phyloP scores from a whole-genome alignment of 257 asterid species.

The Solanum paucissectum region DNA sequence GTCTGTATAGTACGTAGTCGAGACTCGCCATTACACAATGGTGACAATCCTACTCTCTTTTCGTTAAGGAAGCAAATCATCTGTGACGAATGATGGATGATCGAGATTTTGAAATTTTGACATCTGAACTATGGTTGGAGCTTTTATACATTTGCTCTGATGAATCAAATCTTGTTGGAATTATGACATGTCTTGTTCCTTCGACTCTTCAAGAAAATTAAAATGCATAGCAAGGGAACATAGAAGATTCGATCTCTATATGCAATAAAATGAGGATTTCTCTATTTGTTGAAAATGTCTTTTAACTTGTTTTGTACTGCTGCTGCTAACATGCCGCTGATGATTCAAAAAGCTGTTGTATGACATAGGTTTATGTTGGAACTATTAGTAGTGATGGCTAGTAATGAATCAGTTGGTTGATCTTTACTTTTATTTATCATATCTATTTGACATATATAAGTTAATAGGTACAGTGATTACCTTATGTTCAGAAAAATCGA shows the following conservation, averaged over 20 bases:
- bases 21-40: neutral
- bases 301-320: neutral
- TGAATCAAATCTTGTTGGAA: neutral
- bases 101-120: neutral
- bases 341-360: neutral
- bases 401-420: neutral
- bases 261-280: neutral
- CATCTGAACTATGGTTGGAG: neutral
- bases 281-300: neutral
- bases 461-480: neutral
- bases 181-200: neutral
- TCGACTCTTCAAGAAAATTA: neutral
- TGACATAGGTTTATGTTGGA: neutral
- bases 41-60: neutral
- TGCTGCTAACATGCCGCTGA: neutral
- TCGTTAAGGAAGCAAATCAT: neutral
- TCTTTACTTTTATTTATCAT: neutral
- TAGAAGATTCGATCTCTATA: neutral
- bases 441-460: neutral
- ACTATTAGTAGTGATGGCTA: neutral
- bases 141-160: neutral
- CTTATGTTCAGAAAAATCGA: neutral
- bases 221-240: neutral
- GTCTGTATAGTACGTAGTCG: neutral
- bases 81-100: neutral